Percentiles rank a stretch among this genome's conserved stretches.
Evolutionary conservation across 148 eudicot species (phyloP).

Genomic region (Cornus florida): DNA sequence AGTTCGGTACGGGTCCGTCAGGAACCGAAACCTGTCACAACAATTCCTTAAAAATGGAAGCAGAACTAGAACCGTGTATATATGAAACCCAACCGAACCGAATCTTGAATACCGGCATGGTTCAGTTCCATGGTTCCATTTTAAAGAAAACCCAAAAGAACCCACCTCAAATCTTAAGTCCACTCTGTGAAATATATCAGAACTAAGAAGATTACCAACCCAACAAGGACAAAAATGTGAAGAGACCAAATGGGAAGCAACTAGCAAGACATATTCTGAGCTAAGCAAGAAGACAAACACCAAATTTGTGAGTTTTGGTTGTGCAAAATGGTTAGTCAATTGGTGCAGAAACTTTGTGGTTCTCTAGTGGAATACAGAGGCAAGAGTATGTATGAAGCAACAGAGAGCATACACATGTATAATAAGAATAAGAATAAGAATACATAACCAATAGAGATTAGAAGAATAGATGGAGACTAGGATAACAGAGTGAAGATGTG

Average conservation of each 20-base stretch:
- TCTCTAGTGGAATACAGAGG: slow-evolving; percentile 21
- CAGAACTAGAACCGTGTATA: too few species aligned
- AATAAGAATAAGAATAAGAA: neutral
- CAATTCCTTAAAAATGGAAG: too few species aligned
- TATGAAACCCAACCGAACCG: too few species aligned
- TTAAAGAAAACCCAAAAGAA: slow-evolving; percentile 21
- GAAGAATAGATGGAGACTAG: neutral
- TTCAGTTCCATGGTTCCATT: too few species aligned
- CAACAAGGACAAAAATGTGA: slow-evolving; percentile 10
- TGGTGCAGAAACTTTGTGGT: slow-evolving; percentile 12
- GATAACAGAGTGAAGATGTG: neutral
- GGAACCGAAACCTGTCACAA: too few species aligned
- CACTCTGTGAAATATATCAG: slow-evolving; percentile 17
- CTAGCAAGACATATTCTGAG: slow-evolving; percentile 31
- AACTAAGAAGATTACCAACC: slow-evolving; percentile 6
- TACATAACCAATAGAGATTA: neutral
- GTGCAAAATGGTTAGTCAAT: slow-evolving; percentile 33
- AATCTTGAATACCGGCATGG: too few species aligned
- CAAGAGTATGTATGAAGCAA: slow-evolving; percentile 40
- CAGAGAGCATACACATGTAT: slow-evolving; percentile 15
- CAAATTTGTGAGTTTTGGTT: slow-evolving; percentile 20
- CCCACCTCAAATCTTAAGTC: slow-evolving; percentile 31
- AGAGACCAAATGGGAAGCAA: slow-evolving; percentile 9
- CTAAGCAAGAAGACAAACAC: slow-evolving; percentile 36
- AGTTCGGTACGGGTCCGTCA: too few species aligned